Conservation (phyloP, 345 rosid genomes). For the Mercurialis annua region DNA sequence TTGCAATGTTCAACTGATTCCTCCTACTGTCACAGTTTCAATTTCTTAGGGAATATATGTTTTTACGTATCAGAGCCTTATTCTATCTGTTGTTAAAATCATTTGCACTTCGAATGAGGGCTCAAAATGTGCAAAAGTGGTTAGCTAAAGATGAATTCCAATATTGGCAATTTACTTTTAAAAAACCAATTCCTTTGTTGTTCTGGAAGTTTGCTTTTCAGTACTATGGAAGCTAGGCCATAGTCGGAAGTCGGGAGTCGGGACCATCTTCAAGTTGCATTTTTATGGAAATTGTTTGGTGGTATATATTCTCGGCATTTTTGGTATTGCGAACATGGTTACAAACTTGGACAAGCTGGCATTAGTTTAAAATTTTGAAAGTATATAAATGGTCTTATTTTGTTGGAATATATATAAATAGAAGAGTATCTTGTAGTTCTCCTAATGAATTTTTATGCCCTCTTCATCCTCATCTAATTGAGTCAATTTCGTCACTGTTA, state of each 20-base stretch:
- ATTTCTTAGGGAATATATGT: constrained; percentile 1
- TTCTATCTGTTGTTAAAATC: background rate
- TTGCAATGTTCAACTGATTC: background rate
- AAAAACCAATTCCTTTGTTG: background rate
- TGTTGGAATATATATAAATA: background rate
- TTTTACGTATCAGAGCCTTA: background rate
- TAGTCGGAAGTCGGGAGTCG: background rate
- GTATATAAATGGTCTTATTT: background rate
- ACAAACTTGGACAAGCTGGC: background rate
- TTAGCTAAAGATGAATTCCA: background rate
- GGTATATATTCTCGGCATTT: background rate
- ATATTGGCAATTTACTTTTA: background rate
- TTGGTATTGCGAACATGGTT: background rate
- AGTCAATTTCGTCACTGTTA: background rate
- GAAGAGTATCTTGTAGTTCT: background rate
- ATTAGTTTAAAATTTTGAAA: background rate
- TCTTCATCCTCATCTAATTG: background rate
- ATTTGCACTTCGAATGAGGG: background rate
- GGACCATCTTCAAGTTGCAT: background rate
- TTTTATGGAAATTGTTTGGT: background rate
- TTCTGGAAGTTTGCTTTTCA: background rate
- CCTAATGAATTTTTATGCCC: background rate
- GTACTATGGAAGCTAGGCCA: background rate
- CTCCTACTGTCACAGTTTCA: background rate
- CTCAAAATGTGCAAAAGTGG: background rate